These are phyloP conservation scores for Poterioochromonas sp. DNA, from an alignment of 352 stramenopile genomes.

Conservation along the genomic window DNA sequence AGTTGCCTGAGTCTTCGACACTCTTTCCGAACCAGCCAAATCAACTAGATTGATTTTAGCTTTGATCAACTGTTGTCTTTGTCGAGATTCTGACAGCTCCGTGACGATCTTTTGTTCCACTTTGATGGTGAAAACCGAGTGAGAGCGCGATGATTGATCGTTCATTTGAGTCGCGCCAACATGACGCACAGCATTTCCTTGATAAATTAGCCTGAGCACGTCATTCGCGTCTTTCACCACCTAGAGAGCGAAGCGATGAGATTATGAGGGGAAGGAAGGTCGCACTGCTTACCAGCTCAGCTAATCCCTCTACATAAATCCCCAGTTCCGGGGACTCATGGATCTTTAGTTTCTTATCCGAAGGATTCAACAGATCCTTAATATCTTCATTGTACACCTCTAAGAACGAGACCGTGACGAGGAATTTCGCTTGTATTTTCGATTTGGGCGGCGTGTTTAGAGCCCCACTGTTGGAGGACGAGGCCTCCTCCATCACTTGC, in stretches of 20 bases:
- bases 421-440: conserved; percentile 39
- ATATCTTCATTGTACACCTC: conserved; percentile 99
- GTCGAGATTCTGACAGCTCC: conserved; percentile 35
- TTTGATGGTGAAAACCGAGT: conserved; percentile 89
- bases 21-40: conserved; percentile 68
- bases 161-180: conserved; percentile 82
- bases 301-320: conserved; percentile 72
- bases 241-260: background rate
- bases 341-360: conserved; percentile 74
- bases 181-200: conserved; percentile 56
- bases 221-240: background rate
- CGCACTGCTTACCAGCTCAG: conserved; percentile 11
- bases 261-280: background rate
- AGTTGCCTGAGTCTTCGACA: conserved; percentile 70
- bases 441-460: conserved; percentile 78
- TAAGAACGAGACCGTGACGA: conserved; percentile 79
- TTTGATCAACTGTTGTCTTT: conserved; percentile 61
- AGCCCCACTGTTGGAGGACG: conserved; percentile 64
- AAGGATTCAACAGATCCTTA: conserved; percentile 77
- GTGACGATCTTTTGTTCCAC: conserved; percentile 47
- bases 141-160: conserved; percentile 57
- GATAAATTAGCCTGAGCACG: conserved; percentile 30
- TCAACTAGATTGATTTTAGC: conserved; percentile 83
- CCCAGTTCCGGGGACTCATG: conserved; percentile 68
- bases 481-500: conserved; percentile 72